Evolutionary conservation across 768 basidiomycete species (phyloP), one percentile per base, ranked within the genome.

Genomic region (Termitomyces heimii): DNA sequence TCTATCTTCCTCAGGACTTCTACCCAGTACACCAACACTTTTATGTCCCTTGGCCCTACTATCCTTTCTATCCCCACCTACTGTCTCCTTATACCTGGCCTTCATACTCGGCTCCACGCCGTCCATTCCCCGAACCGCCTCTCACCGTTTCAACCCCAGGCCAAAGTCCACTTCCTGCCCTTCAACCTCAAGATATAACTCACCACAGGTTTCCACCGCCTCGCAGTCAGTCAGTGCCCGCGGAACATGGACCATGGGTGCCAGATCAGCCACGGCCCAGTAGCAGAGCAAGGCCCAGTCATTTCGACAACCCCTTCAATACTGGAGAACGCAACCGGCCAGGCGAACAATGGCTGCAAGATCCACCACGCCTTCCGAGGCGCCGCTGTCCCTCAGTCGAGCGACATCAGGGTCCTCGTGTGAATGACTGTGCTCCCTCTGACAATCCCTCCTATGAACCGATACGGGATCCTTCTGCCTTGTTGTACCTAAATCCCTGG

Each of bases 401-500:
- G 16, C 22, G 6, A 49, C 31, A 31, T 14, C 32, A 16, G n/a
- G 14, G 48, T 49, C 22, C 22, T 26, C 49, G 4, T 16, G 24
- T 5, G 13, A 34, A 48, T 31, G 31, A 2, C 26, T 13, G 2
- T 22, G 12, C 5, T 47, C 46, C 4, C 31, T 9, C 5, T 3
- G 28, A 5, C 18, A 14, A 16, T 28, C 20, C 26, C 26, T n/a
- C n/a, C 18, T 6, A 47, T 18, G n/a, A 12, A 34, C 20, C 31
- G 14, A 14, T 13, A 1, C 66, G 48, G 53, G 63, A 37, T 26
- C 28, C 29, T 20, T 14, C 26, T 14, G 3, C 4, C 8, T 9
- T 22, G 43, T 16, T 71, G 42, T 70, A 67, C 37, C 70, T 83
- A 44, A 78, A 83, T 59, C 81, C 81, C 0, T 77, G 74, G 62